These are phyloP conservation scores for Thielaviopsis musarum DNA, from an alignment of 2,329 filamentous ascomycete genomes.

Conservation along the genomic window DNA sequence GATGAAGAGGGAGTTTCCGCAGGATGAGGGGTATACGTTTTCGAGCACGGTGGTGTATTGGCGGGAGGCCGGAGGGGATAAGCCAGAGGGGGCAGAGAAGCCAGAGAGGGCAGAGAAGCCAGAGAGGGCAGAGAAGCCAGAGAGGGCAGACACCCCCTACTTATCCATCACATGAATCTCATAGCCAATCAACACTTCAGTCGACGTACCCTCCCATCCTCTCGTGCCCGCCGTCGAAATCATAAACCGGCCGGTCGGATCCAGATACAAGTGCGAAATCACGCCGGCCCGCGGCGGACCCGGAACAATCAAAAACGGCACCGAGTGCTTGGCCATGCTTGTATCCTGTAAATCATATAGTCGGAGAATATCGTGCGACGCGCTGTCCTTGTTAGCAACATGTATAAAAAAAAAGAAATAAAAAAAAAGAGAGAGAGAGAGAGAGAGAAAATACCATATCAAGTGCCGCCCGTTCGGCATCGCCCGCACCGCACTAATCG, in stretches of 20 bases:
- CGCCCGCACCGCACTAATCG: constrained; percentile 70
- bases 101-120: not conserved
- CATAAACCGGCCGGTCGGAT: constrained; percentile 80
- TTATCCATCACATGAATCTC: constrained; percentile 43
- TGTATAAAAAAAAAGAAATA: not conserved
- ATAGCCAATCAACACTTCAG: constrained; percentile 85
- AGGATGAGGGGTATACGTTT: constrained; percentile 23
- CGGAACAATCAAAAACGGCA: constrained; percentile 92
- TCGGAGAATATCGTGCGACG: constrained; percentile 81
- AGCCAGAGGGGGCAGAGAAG: not conserved
- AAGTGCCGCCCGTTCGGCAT: constrained; percentile 91
- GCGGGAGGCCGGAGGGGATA: constrained; percentile 8
- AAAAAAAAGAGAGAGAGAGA: not conserved
- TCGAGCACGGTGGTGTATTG: constrained; percentile 27
- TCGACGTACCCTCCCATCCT: constrained; percentile 83
- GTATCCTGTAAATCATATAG: constrained; percentile 72
- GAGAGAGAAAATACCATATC: constrained; percentile 50
- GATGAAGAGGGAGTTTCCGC: constrained; percentile 21
- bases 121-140: not conserved
- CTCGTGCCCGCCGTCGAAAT: constrained; percentile 80
- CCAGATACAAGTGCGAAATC: constrained; percentile 71
- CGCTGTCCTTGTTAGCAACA: constrained; percentile 44
- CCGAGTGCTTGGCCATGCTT: constrained; percentile 51
- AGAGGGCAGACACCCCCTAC: not conserved
- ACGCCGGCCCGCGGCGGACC: constrained; percentile 71